phyloP scores from a whole-genome alignment of 805 yeast species.

The Cephaloascus fragrans region DNA sequence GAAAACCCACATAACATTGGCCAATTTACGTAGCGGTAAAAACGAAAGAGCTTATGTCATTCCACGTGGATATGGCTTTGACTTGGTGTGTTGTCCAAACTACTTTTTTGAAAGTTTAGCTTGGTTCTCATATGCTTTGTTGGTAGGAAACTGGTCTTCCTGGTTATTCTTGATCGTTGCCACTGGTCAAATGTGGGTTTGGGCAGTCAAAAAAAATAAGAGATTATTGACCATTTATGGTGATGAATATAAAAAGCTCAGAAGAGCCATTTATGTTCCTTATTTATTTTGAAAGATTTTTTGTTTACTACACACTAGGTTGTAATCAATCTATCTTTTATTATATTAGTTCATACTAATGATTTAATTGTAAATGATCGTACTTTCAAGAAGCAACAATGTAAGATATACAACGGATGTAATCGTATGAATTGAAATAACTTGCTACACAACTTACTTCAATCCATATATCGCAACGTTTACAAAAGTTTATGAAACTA shows the following conservation, averaged over 20 bases:
- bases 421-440: too few species aligned
- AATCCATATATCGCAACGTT: too few species aligned
- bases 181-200: conserved; percentile 73
- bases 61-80: conserved; percentile 81
- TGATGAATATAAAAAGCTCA: conserved; percentile 66
- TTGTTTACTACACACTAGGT: too few species aligned
- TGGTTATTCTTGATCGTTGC: conserved; percentile 64
- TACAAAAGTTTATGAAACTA: too few species aligned
- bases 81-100: conserved; percentile 82
- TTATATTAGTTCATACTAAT: too few species aligned
- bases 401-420: too few species aligned
- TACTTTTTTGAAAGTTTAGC: conserved; percentile 78
- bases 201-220: conserved; percentile 86
- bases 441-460: too few species aligned
- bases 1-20: conserved; percentile 59
- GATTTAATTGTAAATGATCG: too few species aligned
- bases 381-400: too few species aligned
- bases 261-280: conserved; percentile 70
- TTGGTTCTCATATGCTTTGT: conserved; percentile 64
- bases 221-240: conserved; percentile 62
- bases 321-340: too few species aligned
- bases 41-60: conserved; percentile 47
- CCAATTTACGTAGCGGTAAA: conserved; percentile 44
- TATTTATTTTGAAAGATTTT: conserved; percentile 50
- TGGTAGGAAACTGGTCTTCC: conserved; percentile 72